Base-by-base conservation (phyloP, 805 yeast species). In the Barnettozyma salicaria region DNA sequence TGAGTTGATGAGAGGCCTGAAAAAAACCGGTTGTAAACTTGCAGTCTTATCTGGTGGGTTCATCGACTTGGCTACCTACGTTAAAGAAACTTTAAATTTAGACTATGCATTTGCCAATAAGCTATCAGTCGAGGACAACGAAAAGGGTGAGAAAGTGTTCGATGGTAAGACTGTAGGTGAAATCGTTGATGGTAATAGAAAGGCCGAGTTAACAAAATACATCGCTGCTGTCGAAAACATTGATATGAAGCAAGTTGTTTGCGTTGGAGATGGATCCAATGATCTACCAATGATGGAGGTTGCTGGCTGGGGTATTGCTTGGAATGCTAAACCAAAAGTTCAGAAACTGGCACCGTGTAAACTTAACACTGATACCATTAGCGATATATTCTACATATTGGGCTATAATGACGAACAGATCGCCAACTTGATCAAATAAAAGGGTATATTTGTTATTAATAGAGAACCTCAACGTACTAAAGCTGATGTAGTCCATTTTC, bases 181-280 rank as follows among this genome's bases (percentile, higher is more conserved):
- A 18, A 72, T 89, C 41, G 96, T 92, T 17, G 92, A 92, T 60
- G 96, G 96, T 6, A 70, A 70, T 16, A 77, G 73, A 47, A 92
- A 92, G 60, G 95, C 95, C 2, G 72, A 74, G 37, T 68, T 90
- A 12, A 64, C 92, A 32, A 59, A 67, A 32, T 72, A 76, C 43
- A 70, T 85, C 22, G 81, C 90, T 1, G 47, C 58, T 5, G 70
- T 68, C 27, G 80, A 78, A 45, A 59, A 59, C 9, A 64, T 83
- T 24, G 73, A 71, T 17, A 61, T 76, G 9, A 56, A 56, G 29
- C 55, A 67, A 4, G 79, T 80, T 1, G 80, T 84, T 31, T 96
- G 96, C 33, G 83, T 90, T 26, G 97, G 97, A 25, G 97, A 92
- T 57, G 99, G 99, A 26, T 96, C 97, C 18, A 92, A 92, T 53